Evolutionary conservation across 78 protist genomes (phyloP).

Genomic region (Dictyostelium capitatum): DNA sequence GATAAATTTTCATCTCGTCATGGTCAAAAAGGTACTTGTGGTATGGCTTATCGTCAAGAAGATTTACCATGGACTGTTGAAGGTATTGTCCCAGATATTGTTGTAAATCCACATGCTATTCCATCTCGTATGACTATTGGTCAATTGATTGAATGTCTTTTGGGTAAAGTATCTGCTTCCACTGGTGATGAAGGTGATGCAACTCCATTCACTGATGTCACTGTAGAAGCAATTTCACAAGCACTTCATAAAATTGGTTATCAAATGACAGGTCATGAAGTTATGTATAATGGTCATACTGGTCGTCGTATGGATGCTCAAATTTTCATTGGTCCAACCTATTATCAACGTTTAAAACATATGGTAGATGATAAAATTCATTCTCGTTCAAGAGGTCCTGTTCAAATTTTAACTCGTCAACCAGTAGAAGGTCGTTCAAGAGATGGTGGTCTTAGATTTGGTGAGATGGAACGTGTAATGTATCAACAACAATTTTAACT

Average conservation of each 20-base stretch:
- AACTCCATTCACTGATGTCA: conserved; percentile 96
- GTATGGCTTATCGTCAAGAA: conserved; percentile 96
- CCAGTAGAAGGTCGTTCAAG: conserved; percentile 99
- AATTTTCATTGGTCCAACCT: conserved; percentile 99
- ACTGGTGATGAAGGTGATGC: conserved; percentile 76
- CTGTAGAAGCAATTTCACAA: conserved; percentile 88
- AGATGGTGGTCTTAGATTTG: conserved; percentile 99
- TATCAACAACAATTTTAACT: too few species aligned
- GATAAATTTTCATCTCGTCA: conserved; percentile 99
- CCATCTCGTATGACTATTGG: conserved; percentile 99
- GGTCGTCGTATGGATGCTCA: conserved; percentile 97
- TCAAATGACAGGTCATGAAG: conserved; percentile 98
- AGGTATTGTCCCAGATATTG: conserved; percentile 99
- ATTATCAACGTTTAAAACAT: conserved; percentile 99
- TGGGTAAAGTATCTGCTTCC: conserved; percentile 97
- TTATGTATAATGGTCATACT: conserved; percentile 94
- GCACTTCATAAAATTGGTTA: conserved; percentile 95
- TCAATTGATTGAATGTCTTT: conserved; percentile 98
- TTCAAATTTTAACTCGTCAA: conserved; percentile 99
- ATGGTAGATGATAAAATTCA: conserved; percentile 99
- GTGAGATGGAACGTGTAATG: conserved; percentile 99
- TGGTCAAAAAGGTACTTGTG: conserved; percentile 99
- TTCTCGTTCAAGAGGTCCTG: conserved; percentile 98
- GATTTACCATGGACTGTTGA: conserved; percentile 99
- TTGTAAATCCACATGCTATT: conserved; percentile 99